These are phyloP conservation scores for Achaetomiella virescens DNA, from an alignment of 495 filamentous ascomycete genomes.

Conservation along the genomic window DNA sequence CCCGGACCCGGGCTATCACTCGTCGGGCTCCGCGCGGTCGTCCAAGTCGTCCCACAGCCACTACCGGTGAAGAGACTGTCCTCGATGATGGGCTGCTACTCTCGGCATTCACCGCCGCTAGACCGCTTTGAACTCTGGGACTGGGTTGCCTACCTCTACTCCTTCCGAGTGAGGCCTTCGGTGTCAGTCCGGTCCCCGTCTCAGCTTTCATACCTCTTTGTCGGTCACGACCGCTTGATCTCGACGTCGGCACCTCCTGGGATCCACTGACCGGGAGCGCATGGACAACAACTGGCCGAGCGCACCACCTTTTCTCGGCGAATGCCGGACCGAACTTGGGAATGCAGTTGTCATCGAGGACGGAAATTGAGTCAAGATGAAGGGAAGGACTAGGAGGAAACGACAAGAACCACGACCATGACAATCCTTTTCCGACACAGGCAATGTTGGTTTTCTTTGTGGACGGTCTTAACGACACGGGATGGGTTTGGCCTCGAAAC, in stretches of 20 bases:
- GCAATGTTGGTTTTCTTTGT: not conserved
- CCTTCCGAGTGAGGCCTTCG: conserved; percentile 39
- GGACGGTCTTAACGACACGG: not conserved
- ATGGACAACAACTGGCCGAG: not conserved
- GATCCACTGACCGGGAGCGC: conserved; percentile 11
- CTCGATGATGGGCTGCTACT: conserved; percentile 45
- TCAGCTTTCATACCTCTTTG: conserved; percentile 43
- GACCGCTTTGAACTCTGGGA: conserved; percentile 39
- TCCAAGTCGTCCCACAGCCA: conserved; percentile 36
- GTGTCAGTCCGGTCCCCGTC: conserved; percentile 40
- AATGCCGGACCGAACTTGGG: conserved; percentile 21
- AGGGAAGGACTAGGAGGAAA: not conserved
- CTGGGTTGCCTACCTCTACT: conserved; percentile 47
- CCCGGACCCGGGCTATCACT: conserved; percentile 50
- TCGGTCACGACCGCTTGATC: conserved; percentile 43
- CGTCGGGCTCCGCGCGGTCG: conserved; percentile 30
- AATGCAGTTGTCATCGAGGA: conserved; percentile 29
- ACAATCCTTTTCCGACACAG: not conserved
- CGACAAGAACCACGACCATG: not conserved
- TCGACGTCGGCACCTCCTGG: conserved; percentile 39
- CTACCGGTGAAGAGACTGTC: conserved; percentile 48
- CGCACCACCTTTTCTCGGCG: conserved; percentile 13
- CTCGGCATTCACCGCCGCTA: conserved; percentile 41
- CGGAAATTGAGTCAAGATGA: conserved; percentile 8
- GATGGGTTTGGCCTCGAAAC: not conserved